Conservation (phyloP, 306 rosid genomes). For the Lathyrus oleraceus region DNA sequence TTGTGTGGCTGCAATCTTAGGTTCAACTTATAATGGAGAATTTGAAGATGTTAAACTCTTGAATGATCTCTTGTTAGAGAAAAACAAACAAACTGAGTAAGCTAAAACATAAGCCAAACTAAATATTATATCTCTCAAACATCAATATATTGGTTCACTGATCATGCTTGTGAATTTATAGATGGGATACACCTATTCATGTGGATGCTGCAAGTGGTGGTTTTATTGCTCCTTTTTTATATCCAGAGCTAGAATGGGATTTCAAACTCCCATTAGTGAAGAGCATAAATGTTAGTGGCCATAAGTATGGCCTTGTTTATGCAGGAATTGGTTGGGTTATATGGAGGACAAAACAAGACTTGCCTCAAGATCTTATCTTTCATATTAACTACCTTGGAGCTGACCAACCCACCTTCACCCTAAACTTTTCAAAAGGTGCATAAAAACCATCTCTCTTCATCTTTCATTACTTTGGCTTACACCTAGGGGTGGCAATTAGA, state of each 20-base stretch:
- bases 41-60: conserved; percentile 79
- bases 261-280: conserved; percentile 77
- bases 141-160: not conserved
- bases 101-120: not conserved
- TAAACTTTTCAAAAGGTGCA: conserved; percentile 50
- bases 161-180: conserved; percentile 16
- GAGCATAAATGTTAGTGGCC: conserved; percentile 88
- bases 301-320: conserved; percentile 81
- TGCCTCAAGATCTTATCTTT: conserved; percentile 67
- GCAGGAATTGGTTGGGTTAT: conserved; percentile 80
- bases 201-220: conserved; percentile 92
- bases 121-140: not conserved
- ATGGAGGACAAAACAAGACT: conserved; percentile 64
- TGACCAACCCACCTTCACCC: conserved; percentile 52
- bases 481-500: too few relatives aligned
- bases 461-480: not conserved
- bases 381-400: conserved; percentile 56
- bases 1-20: conserved; percentile 80
- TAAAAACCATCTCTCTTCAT: not conserved
- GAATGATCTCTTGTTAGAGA: conserved; percentile 55
- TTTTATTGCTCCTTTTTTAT: conserved; percentile 74
- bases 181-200: conserved; percentile 83
- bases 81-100: conserved; percentile 66
- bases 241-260: conserved; percentile 85
- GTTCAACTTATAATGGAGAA: conserved; percentile 80